Evolutionary conservation across 2,329 filamentous ascomycete species (phyloP).

Genomic region (Penicillium freii): DNA sequence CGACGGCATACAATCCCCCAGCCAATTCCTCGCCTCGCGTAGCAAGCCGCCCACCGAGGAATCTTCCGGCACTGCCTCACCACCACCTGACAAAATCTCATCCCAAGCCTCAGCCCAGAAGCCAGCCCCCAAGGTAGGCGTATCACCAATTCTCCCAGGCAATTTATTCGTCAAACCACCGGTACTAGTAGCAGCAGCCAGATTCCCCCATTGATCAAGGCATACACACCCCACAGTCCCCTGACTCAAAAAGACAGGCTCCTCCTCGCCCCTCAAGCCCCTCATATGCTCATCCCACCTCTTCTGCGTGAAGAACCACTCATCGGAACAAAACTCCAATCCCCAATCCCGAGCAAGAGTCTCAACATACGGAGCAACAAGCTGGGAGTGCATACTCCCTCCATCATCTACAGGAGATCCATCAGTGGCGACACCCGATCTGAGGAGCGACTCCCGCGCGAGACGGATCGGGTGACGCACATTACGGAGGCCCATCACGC

Average conservation of each 20-base stretch:
- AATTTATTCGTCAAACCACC: constrained; percentile 88
- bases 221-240: constrained; percentile 83
- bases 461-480: constrained; percentile 80
- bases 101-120: constrained; percentile 89
- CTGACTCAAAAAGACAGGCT: constrained; percentile 59
- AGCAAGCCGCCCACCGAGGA: background rate
- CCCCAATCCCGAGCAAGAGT: constrained; percentile 61
- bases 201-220: constrained; percentile 69
- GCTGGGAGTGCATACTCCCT: constrained; percentile 59
- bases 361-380: constrained; percentile 69
- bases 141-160: constrained; percentile 81
- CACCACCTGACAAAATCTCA: constrained; percentile 19
- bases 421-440: constrained; percentile 54
- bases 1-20: constrained; percentile 19
- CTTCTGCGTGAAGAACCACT: constrained; percentile 75
- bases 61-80: background rate
- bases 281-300: constrained; percentile 75
- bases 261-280: constrained; percentile 49
- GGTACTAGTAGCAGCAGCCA: constrained; percentile 65
- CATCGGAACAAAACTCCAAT: constrained; percentile 64
- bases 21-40: constrained; percentile 2
- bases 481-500: constrained; percentile 67
- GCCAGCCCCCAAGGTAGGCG: constrained; percentile 76
- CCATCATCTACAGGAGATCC: constrained; percentile 48
- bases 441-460: constrained; percentile 67